Percentiles rank a stretch among this genome's conserved stretches.
Conservation (phyloP, 2,329 filamentous ascomycete genomes). For the Pseudogymnoascus sp. region DNA sequence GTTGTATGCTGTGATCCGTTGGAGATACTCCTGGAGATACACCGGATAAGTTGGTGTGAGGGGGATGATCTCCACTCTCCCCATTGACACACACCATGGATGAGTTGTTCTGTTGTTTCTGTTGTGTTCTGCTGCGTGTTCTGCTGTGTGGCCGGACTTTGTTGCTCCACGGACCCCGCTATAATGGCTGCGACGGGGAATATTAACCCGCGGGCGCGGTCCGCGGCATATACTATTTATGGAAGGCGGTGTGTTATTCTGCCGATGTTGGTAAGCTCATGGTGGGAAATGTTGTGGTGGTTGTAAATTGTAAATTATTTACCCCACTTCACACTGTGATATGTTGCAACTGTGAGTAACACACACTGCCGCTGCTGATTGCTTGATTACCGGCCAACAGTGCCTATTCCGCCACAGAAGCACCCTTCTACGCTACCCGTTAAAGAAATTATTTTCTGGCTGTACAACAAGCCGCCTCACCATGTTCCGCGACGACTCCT, state of each 20-base stretch:
- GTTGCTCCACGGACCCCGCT: neutral
- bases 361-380: neutral
- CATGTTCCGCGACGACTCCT: neutral
- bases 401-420: neutral
- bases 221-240: neutral
- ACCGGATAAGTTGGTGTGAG: neutral
- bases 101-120: neutral
- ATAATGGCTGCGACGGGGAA: neutral
- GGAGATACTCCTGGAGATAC: neutral
- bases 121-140: neutral
- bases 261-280: neutral
- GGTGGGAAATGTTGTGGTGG: neutral
- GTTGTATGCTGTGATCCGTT: neutral
- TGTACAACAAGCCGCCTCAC: neutral
- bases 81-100: neutral
- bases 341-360: neutral
- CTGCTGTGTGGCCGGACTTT: neutral
- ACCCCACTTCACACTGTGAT: neutral
- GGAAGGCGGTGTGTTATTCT: neutral
- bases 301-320: conserved; percentile 2
- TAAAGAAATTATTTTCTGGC: neutral
- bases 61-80: neutral
- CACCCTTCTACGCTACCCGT: neutral
- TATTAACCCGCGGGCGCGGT: neutral
- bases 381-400: neutral